Evolutionary conservation across 2,329 filamentous ascomycete genomes (phyloP), one percentile per base, ranked within the genome.

Genomic region (Hypocreales sp.): DNA sequence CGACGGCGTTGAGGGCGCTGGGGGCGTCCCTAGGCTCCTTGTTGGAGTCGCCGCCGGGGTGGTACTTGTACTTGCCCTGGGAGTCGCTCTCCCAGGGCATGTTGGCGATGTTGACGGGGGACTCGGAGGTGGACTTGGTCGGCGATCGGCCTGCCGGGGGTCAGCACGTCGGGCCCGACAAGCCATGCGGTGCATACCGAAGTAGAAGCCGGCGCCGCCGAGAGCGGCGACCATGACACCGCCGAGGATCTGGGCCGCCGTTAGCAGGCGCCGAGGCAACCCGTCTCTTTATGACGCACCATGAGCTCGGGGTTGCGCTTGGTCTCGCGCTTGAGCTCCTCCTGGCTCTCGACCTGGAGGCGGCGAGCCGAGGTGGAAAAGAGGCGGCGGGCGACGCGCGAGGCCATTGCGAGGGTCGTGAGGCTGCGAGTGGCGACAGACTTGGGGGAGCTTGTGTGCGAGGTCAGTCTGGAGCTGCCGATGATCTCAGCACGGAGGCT

Each of bases 1-100:
- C 77, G 44, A 94, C 86, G 39, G 79, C 80, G 68, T 98, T 93
- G 59, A 98, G 62, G 37, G 90, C 90, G 56, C 82, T 92, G 40
- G 90, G 90, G 35, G 90, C 90, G 47, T 94, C 82, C 64, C 78
- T 83, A 53, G 80, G 79, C 35, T 71, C 60, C 48, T 75, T 65
- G 56, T 49, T 74, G 48, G 67, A 58, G 60, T 95, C 82, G 45
- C 86, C 90, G 45, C 82, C 80, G 33, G 86, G 86, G 64, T 82
- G 72, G 61, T 83, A 83, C 56, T 74, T 67, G 67, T 75, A 72
- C 57, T 82, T 79, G 51, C 74, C 61, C 39, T 56, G 46, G 36
- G 63, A 55, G 34, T 68, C 72, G 34, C 68, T 68, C 58, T 98
- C 79, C 90, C 90, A 98, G 37, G 90, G 87, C 78, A 92, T 92